These are phyloP conservation scores for Gaultheria prostrata DNA, from an alignment of 148 eudicot species.

Conservation along the genomic window DNA sequence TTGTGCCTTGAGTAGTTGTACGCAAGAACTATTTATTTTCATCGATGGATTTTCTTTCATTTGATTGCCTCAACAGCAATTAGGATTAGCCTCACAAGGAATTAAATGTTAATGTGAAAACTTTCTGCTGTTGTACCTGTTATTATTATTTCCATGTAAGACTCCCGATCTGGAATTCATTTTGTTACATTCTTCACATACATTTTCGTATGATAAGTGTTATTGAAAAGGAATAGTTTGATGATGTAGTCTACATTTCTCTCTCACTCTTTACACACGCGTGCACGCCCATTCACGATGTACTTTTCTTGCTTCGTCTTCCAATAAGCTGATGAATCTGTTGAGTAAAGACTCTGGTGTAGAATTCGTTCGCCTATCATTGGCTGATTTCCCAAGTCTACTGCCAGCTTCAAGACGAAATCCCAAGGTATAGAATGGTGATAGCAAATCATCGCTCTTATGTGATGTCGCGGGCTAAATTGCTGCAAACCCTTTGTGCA, in stretches of 20 bases:
- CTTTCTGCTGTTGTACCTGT: not conserved
- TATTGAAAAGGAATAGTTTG: not conserved
- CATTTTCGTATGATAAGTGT: not conserved
- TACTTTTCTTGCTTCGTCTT: not conserved
- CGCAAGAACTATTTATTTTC: not conserved
- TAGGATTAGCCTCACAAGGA: not conserved
- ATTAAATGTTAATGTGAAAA: not conserved
- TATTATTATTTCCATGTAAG: not conserved
- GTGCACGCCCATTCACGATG: no score
- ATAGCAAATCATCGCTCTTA: not conserved
- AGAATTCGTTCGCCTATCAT: no score
- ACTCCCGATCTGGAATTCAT: not conserved
- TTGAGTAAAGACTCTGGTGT: no score
- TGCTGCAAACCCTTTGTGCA: not conserved
- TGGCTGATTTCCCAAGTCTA: no score
- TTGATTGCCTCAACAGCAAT: not conserved
- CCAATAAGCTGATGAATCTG: no score
- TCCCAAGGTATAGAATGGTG: not conserved
- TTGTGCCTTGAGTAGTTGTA: not conserved
- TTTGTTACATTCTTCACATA: constrained; percentile 1
- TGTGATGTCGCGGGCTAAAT: not conserved
- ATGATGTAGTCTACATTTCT: not conserved
- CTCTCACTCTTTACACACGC: not conserved
- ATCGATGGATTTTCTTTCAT: not conserved
- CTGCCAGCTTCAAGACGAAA: not conserved